Evolutionary conservation across 306 rosid species (phyloP).

Genomic region (Spatholobus suberectus): DNA sequence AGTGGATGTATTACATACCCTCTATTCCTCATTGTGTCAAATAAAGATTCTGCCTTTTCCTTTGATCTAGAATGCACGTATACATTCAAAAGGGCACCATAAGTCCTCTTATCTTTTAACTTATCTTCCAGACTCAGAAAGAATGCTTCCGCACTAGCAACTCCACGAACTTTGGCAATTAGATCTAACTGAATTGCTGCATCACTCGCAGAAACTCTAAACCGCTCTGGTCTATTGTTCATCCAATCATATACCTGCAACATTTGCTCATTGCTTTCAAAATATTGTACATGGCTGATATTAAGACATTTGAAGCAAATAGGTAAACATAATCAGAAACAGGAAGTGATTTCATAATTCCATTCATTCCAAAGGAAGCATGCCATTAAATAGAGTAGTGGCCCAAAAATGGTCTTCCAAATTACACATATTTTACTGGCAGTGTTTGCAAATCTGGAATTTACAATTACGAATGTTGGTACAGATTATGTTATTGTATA

Average conservation of each 20-base stretch:
- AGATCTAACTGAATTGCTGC: slow-evolving; percentile 92
- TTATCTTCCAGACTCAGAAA: slow-evolving; percentile 63
- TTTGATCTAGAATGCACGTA: slow-evolving; percentile 63
- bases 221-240: slow-evolving; percentile 82
- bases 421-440: neutral
- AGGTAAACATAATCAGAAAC: neutral
- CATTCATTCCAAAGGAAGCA: slow-evolving; percentile 14
- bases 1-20: slow-evolving; percentile 70
- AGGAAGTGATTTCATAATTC: neutral
- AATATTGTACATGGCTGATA: slow-evolving; percentile 8
- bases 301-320: slow-evolving; percentile 21
- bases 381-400: neutral
- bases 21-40: slow-evolving; percentile 78
- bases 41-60: slow-evolving; percentile 82
- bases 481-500: neutral
- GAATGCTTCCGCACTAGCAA: slow-evolving; percentile 76
- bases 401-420: neutral
- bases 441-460: neutral
- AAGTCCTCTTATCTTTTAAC: slow-evolving; percentile 70
- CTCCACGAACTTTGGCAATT: slow-evolving; percentile 76
- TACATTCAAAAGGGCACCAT: slow-evolving; percentile 89
- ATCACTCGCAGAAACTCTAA: slow-evolving; percentile 76
- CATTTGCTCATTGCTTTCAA: slow-evolving; percentile 17
- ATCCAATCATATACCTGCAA: slow-evolving; percentile 94
- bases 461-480: neutral